phyloP scores from a whole-genome alignment of 2,329 filamentous ascomycete genomes.

The Furcasterigmium sp. region DNA sequence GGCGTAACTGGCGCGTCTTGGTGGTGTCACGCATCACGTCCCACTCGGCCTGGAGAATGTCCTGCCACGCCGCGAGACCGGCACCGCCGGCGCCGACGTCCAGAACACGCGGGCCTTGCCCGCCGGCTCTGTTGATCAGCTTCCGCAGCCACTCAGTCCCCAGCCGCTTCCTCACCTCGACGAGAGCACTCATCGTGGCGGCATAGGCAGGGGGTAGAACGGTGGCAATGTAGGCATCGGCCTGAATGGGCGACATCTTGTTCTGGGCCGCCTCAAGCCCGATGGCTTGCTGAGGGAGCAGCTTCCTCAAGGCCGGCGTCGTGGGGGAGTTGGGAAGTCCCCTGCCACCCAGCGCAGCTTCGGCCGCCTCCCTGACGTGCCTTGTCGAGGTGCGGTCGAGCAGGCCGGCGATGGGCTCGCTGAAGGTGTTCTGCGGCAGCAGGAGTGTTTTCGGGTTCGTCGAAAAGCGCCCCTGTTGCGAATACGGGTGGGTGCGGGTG shows the following conservation, averaged over 20 bases:
- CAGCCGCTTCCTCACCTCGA: constrained; percentile 69
- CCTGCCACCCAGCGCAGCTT: constrained; percentile 69
- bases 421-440: constrained; percentile 66
- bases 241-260: constrained; percentile 70
- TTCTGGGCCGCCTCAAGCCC: constrained; percentile 57
- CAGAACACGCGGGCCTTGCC: constrained; percentile 57
- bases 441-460: constrained; percentile 69
- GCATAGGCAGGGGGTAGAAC: constrained; percentile 69
- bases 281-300: constrained; percentile 58
- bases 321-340: constrained; percentile 72
- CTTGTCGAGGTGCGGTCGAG: constrained; percentile 64
- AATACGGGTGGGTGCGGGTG: constrained; percentile 63
- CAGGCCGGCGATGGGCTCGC: constrained; percentile 64
- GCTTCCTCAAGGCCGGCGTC: constrained; percentile 55
- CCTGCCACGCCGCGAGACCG: constrained; percentile 69
- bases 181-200: constrained; percentile 59
- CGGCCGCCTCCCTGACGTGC: constrained; percentile 69
- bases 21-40: constrained; percentile 55
- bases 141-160: constrained; percentile 66
- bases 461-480: constrained; percentile 66
- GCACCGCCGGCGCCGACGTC: constrained; percentile 73
- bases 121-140: constrained; percentile 53
- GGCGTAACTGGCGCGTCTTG: constrained; percentile 27
- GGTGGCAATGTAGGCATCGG: constrained; percentile 65
- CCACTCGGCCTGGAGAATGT: constrained; percentile 78